phyloP scores from a whole-genome alignment of 768 basidiomycete genomes.

The Rubroboletus pulcherrimus region DNA sequence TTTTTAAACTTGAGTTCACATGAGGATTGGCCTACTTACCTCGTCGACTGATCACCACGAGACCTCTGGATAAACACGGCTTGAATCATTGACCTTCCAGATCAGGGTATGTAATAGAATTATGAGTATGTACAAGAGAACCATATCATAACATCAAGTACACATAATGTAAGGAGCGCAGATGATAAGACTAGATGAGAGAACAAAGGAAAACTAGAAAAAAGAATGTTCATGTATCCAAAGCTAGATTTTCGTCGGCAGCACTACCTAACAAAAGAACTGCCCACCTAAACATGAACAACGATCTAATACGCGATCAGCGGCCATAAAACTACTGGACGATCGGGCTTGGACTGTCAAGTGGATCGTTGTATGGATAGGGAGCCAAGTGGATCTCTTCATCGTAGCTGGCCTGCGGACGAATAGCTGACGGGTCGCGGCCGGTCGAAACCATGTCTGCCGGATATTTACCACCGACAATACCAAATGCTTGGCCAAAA shows the following conservation, averaged over 20 bases:
- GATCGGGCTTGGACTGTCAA: slow-evolving; percentile 7
- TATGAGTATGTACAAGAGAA: too few species aligned
- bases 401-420: slow-evolving; percentile 33
- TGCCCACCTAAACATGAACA: neutral
- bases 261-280: neutral
- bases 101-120: too few species aligned
- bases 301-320: neutral
- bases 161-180: neutral
- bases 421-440: slow-evolving; percentile 9
- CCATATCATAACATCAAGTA: too few species aligned
- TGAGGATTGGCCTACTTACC: too few species aligned
- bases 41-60: too few species aligned
- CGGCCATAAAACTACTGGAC: neutral
- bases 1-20: too few species aligned
- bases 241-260: neutral
- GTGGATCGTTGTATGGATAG: slow-evolving; percentile 26
- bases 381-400: slow-evolving; percentile 41
- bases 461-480: slow-evolving; percentile 23
- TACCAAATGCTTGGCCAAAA: slow-evolving; percentile 40
- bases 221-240: neutral
- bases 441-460: slow-evolving; percentile 3
- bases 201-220: neutral
- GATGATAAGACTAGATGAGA: neutral
- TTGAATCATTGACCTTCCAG: too few species aligned
- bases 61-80: too few species aligned